Percentiles rank a stretch among this genome's conserved stretches.
phyloP scores from a whole-genome alignment of 257 asterid genomes.

The Fraxinus cuspidata region DNA sequence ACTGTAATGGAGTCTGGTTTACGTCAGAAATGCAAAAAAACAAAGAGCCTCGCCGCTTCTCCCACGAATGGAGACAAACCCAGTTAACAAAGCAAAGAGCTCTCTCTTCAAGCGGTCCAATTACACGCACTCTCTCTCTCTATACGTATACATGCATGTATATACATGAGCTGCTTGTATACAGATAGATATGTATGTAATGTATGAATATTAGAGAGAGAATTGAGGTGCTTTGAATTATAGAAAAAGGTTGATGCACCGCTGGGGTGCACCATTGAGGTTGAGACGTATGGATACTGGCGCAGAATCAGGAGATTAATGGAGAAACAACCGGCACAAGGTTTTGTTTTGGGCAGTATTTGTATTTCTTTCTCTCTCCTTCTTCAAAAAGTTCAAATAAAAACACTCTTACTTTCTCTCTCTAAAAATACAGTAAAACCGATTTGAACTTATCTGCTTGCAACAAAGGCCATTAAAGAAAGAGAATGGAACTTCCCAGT shows the following conservation, averaged over 20 bases:
- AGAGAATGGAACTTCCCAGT: slow-evolving; percentile 32
- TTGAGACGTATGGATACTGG: slow-evolving; percentile 62
- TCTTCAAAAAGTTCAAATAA: neutral
- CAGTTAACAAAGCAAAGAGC: slow-evolving; percentile 17
- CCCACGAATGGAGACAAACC: slow-evolving; percentile 53
- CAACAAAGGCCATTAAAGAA: slow-evolving; percentile 4
- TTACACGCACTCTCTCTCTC: slow-evolving; percentile 19
- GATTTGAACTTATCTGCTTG: slow-evolving; percentile 60
- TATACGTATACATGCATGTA: neutral
- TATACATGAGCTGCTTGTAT: neutral
- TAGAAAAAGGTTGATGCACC: slow-evolving; percentile 52
- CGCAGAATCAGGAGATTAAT: slow-evolving; percentile 59
- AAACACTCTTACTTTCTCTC: slow-evolving; percentile 6
- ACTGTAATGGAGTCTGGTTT: neutral
- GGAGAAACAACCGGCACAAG: slow-evolving; percentile 60
- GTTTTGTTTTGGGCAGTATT: slow-evolving; percentile 35
- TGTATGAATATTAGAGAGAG: slow-evolving; percentile 32
- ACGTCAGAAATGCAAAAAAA: slow-evolving; percentile 29
- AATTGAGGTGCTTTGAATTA: slow-evolving; percentile 39
- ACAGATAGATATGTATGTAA: neutral
- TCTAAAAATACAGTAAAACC: slow-evolving; percentile 37
- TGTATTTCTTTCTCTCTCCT: slow-evolving; percentile 16
- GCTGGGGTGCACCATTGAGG: slow-evolving; percentile 57
- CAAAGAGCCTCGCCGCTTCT: slow-evolving; percentile 35
- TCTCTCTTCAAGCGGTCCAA: slow-evolving; percentile 45